Evolutionary conservation across 306 rosid species (phyloP).

Genomic region (Abrus precatorius): DNA sequence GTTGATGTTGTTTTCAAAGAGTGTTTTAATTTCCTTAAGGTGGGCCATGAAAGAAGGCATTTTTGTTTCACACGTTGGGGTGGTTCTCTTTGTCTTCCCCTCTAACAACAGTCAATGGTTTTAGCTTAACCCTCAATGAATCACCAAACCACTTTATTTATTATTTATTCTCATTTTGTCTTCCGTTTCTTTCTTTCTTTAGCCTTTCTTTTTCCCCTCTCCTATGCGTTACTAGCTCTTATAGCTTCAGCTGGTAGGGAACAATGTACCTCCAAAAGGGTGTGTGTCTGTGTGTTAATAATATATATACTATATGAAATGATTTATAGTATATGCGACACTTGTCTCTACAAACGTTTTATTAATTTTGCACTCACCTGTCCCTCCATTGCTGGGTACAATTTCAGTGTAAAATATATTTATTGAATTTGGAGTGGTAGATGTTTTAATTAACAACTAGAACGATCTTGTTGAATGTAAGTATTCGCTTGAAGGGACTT

Average conservation of each 20-base stretch:
- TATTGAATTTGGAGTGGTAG: not conserved
- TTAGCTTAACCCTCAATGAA: constrained; percentile 41
- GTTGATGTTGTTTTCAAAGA: constrained; percentile 72
- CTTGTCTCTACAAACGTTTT: constrained; percentile 43
- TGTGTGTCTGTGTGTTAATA: not conserved
- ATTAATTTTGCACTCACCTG: constrained; percentile 41
- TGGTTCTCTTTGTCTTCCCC: constrained; percentile 64
- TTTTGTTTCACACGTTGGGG: constrained; percentile 83
- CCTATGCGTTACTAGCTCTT: not conserved
- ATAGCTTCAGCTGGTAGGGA: constrained; percentile 47
- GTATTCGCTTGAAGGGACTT: constrained; percentile 11
- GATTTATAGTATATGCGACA: constrained; percentile 2
- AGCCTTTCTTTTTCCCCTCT: not conserved
- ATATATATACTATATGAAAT: no score
- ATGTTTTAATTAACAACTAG: constrained; percentile 19
- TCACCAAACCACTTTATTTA: constrained; percentile 45
- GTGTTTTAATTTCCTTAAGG: constrained; percentile 49
- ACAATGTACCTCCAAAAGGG: constrained; percentile 56
- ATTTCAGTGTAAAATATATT: not conserved
- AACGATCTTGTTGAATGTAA: constrained; percentile 5
- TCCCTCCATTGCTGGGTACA: constrained; percentile 39
- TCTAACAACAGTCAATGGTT: constrained; percentile 55
- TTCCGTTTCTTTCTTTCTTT: constrained; percentile 10
- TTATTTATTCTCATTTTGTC: constrained; percentile 11
- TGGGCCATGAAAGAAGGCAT: constrained; percentile 65